Percentiles rank a stretch among this genome's conserved stretches.
phyloP scores from a whole-genome alignment of 257 asterid species.

The Nicotiana knightiana region DNA sequence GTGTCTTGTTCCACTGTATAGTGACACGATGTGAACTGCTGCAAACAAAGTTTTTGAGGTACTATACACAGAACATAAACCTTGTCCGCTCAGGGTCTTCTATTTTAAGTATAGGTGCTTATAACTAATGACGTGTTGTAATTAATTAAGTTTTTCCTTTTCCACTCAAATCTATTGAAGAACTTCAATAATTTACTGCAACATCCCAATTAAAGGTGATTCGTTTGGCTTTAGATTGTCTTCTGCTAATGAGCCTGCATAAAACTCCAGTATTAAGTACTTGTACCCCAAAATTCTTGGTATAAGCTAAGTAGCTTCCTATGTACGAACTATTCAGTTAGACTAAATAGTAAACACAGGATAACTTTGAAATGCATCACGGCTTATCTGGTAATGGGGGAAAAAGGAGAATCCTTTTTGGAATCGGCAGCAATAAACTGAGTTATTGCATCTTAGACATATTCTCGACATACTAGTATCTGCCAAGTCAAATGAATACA shows the following conservation, averaged over 20 bases:
- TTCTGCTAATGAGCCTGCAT: background rate
- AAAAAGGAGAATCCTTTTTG: background rate
- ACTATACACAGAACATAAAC: background rate
- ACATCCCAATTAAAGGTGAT: background rate
- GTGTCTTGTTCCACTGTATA: background rate
- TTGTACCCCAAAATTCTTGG: background rate
- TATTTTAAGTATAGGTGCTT: background rate
- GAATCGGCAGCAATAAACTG: background rate
- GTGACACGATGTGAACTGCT: background rate
- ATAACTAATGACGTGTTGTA: background rate
- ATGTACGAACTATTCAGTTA: background rate
- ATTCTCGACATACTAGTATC: background rate
- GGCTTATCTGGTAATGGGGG: background rate
- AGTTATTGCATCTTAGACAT: background rate
- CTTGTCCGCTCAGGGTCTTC: background rate
- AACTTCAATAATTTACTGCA: background rate
- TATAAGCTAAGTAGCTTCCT: background rate
- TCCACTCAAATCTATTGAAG: background rate
- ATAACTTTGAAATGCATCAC: background rate
- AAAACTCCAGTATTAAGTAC: background rate
- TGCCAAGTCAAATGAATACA: background rate
- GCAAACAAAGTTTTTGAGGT: background rate
- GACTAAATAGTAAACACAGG: background rate
- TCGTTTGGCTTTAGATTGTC: background rate
- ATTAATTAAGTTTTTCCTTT: background rate